Evolutionary conservation across 2,329 filamentous ascomycete species (phyloP).

Genomic region (Cercospora canescens): DNA sequence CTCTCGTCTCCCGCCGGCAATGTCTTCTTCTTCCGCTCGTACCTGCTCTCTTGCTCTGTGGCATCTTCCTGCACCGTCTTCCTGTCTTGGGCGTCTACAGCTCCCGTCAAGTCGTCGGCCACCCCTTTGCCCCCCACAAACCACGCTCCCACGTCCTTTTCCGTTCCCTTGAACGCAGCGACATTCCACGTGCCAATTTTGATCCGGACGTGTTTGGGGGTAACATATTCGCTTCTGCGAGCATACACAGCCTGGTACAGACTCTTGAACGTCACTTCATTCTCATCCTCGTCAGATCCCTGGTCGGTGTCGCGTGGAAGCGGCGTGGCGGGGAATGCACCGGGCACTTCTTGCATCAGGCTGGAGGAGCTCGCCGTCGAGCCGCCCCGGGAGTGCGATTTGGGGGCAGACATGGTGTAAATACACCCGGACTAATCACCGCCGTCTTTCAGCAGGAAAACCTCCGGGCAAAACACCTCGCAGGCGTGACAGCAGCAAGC

Average conservation of each 20-base stretch:
- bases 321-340: conserved; percentile 45
- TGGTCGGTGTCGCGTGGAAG: conserved; percentile 14
- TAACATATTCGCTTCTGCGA: conserved; percentile 76
- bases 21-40: conserved; percentile 44
- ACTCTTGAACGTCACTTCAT: conserved; percentile 25
- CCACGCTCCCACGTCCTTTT: conserved; percentile 86
- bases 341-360: conserved; percentile 49
- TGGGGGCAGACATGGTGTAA: conserved; percentile 19
- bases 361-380: conserved; percentile 28
- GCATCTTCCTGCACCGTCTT: conserved; percentile 42
- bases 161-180: conserved; percentile 77
- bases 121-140: conserved; percentile 77
- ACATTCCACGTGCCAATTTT: conserved; percentile 98
- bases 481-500: not conserved
- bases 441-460: not conserved
- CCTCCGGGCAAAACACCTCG: not conserved
- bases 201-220: conserved; percentile 71
- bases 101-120: conserved; percentile 60
- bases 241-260: conserved; percentile 65
- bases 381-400: conserved; percentile 25
- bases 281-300: conserved; percentile 20
- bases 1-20: conserved; percentile 48
- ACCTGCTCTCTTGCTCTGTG: conserved; percentile 49
- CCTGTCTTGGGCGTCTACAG: conserved; percentile 38
- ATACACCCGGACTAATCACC: not conserved